A percentile compares a stretch with the other conserved stretches of the same genome.
These are phyloP conservation scores for Fusarium cicatricum DNA, from an alignment of 2,329 filamentous ascomycete species.

Conservation along the genomic window DNA sequence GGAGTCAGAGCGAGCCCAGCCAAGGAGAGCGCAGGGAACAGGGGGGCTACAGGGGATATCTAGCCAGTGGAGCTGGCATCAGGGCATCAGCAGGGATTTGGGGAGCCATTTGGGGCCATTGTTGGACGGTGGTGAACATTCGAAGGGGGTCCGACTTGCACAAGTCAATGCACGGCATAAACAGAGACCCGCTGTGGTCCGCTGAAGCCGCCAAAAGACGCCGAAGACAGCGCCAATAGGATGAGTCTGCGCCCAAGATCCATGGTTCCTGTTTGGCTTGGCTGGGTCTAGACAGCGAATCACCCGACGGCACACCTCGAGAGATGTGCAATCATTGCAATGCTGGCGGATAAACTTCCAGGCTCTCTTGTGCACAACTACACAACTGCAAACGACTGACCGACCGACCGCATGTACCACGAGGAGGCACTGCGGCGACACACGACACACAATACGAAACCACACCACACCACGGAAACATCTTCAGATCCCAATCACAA, in stretches of 20 bases:
- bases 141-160: constrained; percentile 19
- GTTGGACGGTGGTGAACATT: constrained; percentile 18
- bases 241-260: neutral
- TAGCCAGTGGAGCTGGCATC: constrained; percentile 15
- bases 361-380: neutral
- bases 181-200: constrained; percentile 7
- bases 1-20: constrained; percentile 17
- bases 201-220: constrained; percentile 6
- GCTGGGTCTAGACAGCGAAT: neutral
- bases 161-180: constrained; percentile 26
- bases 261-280: neutral
- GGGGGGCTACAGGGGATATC: constrained; percentile 20
- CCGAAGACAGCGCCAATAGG: constrained; percentile 16
- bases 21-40: constrained; percentile 20
- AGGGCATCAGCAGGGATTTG: constrained; percentile 26
- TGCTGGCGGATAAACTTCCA: neutral
- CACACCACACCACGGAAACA: constrained; percentile 36
- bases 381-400: constrained; percentile 8
- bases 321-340: neutral
- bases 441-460: constrained; percentile 30
- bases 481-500: constrained; percentile 8
- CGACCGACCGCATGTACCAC: constrained; percentile 3
- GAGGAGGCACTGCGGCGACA: constrained; percentile 3
- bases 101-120: constrained; percentile 28
- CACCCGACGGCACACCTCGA: no score